These are phyloP conservation scores for Podila epicladia DNA, from an alignment of 192 early-diverging fungal species.

Conservation along the genomic window DNA sequence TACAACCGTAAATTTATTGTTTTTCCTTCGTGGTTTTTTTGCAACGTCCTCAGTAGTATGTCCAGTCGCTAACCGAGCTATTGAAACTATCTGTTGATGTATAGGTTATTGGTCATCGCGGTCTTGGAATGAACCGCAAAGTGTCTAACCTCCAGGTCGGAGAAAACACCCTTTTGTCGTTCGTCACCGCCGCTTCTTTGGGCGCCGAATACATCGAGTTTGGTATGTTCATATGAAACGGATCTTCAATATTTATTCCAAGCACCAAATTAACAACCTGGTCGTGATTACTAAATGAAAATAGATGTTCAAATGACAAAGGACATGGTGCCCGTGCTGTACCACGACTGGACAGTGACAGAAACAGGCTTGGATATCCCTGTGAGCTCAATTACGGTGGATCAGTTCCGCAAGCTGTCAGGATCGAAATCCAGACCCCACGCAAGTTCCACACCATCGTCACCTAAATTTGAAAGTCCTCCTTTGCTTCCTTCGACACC, in stretches of 20 bases:
- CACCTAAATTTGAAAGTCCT: slow-evolving; percentile 13
- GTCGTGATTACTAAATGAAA: background rate
- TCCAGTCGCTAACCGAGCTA: no score
- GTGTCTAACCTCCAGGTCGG: slow-evolving; percentile 80
- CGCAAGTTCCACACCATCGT: slow-evolving; percentile 11
- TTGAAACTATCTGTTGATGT: no score
- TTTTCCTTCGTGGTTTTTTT: background rate
- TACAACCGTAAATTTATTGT: slow-evolving; percentile 55
- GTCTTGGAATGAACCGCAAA: slow-evolving; percentile 82
- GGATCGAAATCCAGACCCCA: slow-evolving; percentile 52
- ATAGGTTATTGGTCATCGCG: slow-evolving; percentile 89
- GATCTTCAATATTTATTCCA: background rate
- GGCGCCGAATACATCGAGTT: slow-evolving; percentile 94
- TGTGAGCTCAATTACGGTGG: slow-evolving; percentile 71
- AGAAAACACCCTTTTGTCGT: slow-evolving; percentile 92
- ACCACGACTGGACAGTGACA: slow-evolving; percentile 92
- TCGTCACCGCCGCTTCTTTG: slow-evolving; percentile 81
- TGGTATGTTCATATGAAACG: slow-evolving; percentile 53
- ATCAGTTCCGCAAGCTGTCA: slow-evolving; percentile 72
- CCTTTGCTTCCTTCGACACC: slow-evolving; percentile 1
- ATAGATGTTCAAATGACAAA: slow-evolving; percentile 93
- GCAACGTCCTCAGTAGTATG: background rate
- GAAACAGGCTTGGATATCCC: slow-evolving; percentile 78
- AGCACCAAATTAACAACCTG: background rate
- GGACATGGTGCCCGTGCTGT: slow-evolving; percentile 86